Conservation (phyloP, 176 grass and related monocot genomes). For the Zoysia japonica region DNA sequence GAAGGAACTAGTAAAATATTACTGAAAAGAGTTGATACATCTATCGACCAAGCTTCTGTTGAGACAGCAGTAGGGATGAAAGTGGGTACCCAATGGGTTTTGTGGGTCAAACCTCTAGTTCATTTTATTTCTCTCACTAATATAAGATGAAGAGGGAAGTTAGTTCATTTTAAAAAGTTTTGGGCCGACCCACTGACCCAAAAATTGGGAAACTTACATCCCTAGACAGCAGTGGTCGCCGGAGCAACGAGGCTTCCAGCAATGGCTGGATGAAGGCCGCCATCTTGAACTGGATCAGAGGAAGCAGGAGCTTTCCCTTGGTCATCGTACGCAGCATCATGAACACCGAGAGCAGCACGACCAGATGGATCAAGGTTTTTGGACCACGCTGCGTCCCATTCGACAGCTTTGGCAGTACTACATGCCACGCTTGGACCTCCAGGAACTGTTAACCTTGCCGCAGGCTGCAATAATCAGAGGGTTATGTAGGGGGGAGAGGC, state of each 20-base stretch:
- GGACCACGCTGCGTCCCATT: constrained; percentile 91
- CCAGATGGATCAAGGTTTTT: constrained; percentile 90
- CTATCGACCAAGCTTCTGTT: background rate
- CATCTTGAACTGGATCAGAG: constrained; percentile 24
- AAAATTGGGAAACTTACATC: no score
- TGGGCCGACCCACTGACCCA: no score
- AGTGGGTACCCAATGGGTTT: no score
- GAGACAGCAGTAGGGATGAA: background rate
- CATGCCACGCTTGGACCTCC: constrained; percentile 93
- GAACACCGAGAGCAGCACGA: constrained; percentile 88
- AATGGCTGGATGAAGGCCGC: constrained; percentile 30
- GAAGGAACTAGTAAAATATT: background rate
- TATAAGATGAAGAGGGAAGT: no score
- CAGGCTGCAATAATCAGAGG: constrained; percentile 62
- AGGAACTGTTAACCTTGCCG: constrained; percentile 90
- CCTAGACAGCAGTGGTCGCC: constrained; percentile 44
- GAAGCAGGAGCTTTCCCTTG: constrained; percentile 36
- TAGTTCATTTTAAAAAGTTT: no score
- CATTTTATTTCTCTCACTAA: no score
- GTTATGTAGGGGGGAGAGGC: background rate
- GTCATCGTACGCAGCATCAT: constrained; percentile 68
- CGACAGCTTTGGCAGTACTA: constrained; percentile 92
- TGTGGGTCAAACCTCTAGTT: no score
- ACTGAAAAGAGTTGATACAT: constrained; percentile 12
- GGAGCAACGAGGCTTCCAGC: constrained; percentile 45